Evolutionary conservation across 345 rosid species (phyloP), one percentile per base, ranked within the genome.

Genomic region (Aquilaria malaccensis): DNA sequence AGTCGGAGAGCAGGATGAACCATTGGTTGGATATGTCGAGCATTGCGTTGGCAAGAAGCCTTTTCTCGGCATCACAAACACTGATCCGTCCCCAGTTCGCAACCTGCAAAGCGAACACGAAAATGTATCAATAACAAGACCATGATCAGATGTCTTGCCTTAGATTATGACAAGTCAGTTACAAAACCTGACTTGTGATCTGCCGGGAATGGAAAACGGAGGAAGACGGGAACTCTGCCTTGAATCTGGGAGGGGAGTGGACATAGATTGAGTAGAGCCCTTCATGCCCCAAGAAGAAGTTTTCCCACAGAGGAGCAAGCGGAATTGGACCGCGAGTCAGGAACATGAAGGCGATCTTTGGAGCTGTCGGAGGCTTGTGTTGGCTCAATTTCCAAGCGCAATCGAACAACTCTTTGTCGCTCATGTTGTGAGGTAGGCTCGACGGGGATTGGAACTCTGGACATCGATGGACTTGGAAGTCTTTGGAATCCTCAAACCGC

Each of bases 321-420:
- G 62, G 30, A 50, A 82, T 69, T 3, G 65, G 74, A 6, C 84
- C 84, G 63, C 73, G 71, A 3, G 75, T 73, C 67, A 82, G 61
- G 75, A 79, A 79, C 87, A 82, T 48, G 75, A 82, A 82, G 1
- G 84, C 87, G 33, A 79, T 70, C 64, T 77, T 82, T 2, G 80
- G 55, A 37, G 43, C 7, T 3, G 43, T 37, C 22, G 22, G 22
- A 22, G 22, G 22, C 22, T 22, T 22, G 22, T 22, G 22, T 22
- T 22, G 22, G 22, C 22, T 22, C 80, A 52, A 71, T 65, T 59
- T 74, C 66, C 3, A 65, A 49, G 58, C 70, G 73, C 10, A 22
- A 22, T 32, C 0, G 6, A 10, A 37, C 43, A 37, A 3, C 43
- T 37, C 43, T 37, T 37, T 37, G 43, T 37, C 43, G 43, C 43